A percentile compares a stretch with the other conserved stretches of the same genome.
These are phyloP conservation scores for Colletotrichum karsti DNA, from an alignment of 2,329 filamentous ascomycete species.

Conservation along the genomic window DNA sequence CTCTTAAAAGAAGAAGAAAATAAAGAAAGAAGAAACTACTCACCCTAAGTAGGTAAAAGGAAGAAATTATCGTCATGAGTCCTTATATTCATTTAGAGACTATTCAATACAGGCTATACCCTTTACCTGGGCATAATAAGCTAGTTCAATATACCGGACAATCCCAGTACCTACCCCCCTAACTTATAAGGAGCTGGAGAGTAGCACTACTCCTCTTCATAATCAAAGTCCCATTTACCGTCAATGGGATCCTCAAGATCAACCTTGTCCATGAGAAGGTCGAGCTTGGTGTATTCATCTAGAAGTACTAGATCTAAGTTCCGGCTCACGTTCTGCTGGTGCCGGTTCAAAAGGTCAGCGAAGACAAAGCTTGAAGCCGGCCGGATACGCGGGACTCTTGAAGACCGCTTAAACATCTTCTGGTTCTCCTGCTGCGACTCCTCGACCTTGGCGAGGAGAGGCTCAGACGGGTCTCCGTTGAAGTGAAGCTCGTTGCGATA, in stretches of 20 bases:
- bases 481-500: conserved; percentile 59
- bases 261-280: neutral
- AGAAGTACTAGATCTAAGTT: neutral
- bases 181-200: no score
- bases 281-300: neutral
- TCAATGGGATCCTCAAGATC: neutral
- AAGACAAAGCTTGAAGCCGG: no score
- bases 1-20: no score
- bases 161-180: no score
- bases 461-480: conserved; percentile 48
- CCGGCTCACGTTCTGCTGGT: neutral
- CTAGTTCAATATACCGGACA: no score
- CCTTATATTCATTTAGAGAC: no score
- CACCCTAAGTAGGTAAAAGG: no score
- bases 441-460: conserved; percentile 54
- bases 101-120: no score
- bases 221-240: neutral
- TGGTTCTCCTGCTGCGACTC: conserved; percentile 52
- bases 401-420: conserved; percentile 30
- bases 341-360: neutral
- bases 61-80: no score
- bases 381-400: conserved; percentile 14
- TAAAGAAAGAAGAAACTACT: no score
- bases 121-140: no score
- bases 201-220: neutral